phyloP scores from a whole-genome alignment of 768 basidiomycete genomes.

The Pulveroboletus sp. region DNA sequence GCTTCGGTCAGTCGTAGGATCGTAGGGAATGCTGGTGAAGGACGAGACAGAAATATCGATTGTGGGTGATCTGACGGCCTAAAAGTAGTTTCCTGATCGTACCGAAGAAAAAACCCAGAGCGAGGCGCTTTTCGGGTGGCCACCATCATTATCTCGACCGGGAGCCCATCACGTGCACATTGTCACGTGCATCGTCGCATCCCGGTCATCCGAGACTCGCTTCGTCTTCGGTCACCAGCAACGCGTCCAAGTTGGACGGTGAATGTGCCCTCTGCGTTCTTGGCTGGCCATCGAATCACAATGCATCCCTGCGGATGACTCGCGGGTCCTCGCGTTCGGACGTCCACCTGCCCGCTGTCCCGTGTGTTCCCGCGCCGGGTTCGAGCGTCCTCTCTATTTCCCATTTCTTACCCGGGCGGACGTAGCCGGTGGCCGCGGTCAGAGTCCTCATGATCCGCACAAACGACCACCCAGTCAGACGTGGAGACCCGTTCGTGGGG shows the following conservation, averaged over 20 bases:
- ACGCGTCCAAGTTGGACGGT: no score
- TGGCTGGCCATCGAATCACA: neutral
- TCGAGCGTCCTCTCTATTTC: neutral
- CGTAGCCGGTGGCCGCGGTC: neutral
- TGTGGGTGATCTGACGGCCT: neutral
- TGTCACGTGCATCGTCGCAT: conserved; percentile 12
- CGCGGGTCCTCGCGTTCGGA: neutral
- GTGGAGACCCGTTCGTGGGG: neutral
- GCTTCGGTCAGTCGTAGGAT: neutral
- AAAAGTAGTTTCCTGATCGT: no score
- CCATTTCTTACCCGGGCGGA: neutral
- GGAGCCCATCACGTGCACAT: neutral
- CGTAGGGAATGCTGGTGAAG: conserved; percentile 10
- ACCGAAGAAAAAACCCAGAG: no score
- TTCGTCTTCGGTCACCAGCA: no score
- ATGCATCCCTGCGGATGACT: neutral
- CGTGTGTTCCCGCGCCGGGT: conserved; percentile 6
- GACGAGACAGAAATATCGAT: neutral
- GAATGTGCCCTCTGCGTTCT: neutral
- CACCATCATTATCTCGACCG: conserved; percentile 1
- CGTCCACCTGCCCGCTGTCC: conserved; percentile 1
- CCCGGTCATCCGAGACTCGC: no score
- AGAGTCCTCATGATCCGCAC: neutral
- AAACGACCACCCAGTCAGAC: no score
- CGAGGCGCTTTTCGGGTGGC: neutral